phyloP scores from a whole-genome alignment of 2,329 filamentous ascomycete genomes.

The Thermochaetoides dissita region DNA sequence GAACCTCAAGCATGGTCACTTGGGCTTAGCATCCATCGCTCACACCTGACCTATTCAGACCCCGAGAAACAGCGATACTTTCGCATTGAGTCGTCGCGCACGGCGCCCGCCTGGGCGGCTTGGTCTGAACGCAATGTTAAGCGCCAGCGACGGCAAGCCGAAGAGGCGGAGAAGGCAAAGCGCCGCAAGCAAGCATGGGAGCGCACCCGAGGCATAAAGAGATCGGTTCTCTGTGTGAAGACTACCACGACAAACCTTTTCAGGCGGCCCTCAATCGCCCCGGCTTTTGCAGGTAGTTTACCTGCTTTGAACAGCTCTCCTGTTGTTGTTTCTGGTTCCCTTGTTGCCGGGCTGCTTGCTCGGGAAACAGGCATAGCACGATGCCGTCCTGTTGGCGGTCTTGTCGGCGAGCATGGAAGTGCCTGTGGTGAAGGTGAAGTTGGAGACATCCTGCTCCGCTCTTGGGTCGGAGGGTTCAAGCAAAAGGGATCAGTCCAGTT shows the following conservation, averaged over 20 bases:
- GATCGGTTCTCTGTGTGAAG: too few relatives aligned
- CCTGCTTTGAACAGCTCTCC: too few relatives aligned
- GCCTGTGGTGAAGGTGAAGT: too few relatives aligned
- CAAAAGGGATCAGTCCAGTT: conserved; percentile 21
- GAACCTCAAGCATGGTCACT: too few relatives aligned
- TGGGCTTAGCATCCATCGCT: too few relatives aligned
- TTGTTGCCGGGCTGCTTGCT: conserved; percentile 6
- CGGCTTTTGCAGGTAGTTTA: too few relatives aligned
- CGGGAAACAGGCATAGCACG: neutral
- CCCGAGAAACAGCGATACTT: conserved; percentile 51
- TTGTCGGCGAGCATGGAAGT: neutral
- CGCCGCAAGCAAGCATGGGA: too few relatives aligned
- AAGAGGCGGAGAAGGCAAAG: conserved; percentile 1
- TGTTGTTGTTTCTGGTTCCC: neutral
- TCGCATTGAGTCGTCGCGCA: conserved; percentile 45
- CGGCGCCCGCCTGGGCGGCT: conserved; percentile 22
- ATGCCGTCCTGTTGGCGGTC: neutral
- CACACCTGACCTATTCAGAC: conserved; percentile 24
- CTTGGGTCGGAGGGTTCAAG: conserved; percentile 24
- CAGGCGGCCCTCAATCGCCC: too few relatives aligned
- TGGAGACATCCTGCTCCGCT: neutral
- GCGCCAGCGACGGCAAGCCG: conserved; percentile 7
- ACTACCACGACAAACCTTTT: too few relatives aligned
- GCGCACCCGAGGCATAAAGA: too few relatives aligned
- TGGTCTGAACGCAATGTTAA: conserved; percentile 13